Evolutionary conservation across 192 early-diverging fungal species (phyloP), one percentile per base, ranked within the genome.

Genomic region (Piromyces finnis): DNA sequence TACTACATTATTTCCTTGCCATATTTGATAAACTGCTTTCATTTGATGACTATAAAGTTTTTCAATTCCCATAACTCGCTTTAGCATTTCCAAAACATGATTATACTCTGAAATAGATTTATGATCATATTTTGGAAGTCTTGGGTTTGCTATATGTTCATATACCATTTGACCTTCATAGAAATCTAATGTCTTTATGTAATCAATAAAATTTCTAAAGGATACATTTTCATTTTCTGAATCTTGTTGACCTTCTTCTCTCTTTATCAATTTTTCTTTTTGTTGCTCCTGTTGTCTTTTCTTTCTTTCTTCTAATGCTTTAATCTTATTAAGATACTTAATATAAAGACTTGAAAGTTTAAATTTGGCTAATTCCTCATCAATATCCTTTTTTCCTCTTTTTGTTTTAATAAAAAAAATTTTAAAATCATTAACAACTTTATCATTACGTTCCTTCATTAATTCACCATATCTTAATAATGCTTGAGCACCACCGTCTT

Each of bases 21-120:
- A 82, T 17, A 93, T 78, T 9, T 36, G 84, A 51, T 89, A 84
- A 12, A 94, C 88, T 0, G 94, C 92, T 79, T 89, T 80, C 0
- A 89, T 88, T 81, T 95, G 94, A 85, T 95, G 94, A n/a, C 84
- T 78, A 82, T 94, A 95, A 0, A 94, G 82, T 30, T 82, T 83
- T 1, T 35, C 28, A 18, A 94, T 86, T 26, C 51, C 51, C 22
- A n/a, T n/a, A 0, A 68, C 51, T n/a, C 51, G 18, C 9, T n/a
- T 68, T 68, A 68, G n/a, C 51, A 68, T 68, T 26, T 68, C 17
- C 11, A 68, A 68, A 26, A 68, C 51, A 68, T 68, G 22, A n/a
- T 1, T 68, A 68, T 68, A 68, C 9, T 68, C 51, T 0, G 51
- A 68, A 9, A 68, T 68, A 9, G 22, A 5, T 68, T 78, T 80